Conservation (phyloP, 148 eudicot species). For the Spergularia bocconei region DNA sequence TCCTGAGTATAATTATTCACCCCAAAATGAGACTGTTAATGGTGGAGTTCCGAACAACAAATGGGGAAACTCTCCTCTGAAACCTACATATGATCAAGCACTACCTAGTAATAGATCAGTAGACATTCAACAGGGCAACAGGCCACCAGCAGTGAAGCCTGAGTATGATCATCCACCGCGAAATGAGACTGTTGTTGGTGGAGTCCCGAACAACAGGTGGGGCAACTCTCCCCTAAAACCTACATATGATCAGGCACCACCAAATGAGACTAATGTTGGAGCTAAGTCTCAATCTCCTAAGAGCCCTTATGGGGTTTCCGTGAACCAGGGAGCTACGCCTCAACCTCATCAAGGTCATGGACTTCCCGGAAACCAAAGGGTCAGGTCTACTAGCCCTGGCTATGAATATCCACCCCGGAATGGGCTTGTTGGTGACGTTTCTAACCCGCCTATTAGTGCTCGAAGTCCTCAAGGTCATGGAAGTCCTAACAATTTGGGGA, state of each 20-base stretch:
- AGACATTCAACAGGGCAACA: background rate
- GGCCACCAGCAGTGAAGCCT: no score
- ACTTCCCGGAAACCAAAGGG: slow-evolving; percentile 7
- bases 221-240: slow-evolving; percentile 12
- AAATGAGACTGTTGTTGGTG: background rate
- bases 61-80: slow-evolving; percentile 1
- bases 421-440: background rate
- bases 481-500: background rate
- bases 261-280: background rate
- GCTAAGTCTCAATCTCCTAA: background rate
- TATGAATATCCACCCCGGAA: slow-evolving; percentile 18
- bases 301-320: no score
- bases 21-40: no score
- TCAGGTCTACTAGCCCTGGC: slow-evolving; percentile 14
- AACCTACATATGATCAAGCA: slow-evolving; percentile 13
- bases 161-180: background rate
- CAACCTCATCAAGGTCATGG: background rate
- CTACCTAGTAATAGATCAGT: background rate
- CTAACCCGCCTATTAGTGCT: background rate
- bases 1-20: no score
- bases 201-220: slow-evolving; percentile 1
- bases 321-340: no score
- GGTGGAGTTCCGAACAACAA: background rate
- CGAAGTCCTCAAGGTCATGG: background rate
- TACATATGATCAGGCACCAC: slow-evolving; percentile 6